Evolutionary conservation across 2,329 filamentous ascomycete genomes (phyloP).

Genomic region (Colletotrichum lupini): DNA sequence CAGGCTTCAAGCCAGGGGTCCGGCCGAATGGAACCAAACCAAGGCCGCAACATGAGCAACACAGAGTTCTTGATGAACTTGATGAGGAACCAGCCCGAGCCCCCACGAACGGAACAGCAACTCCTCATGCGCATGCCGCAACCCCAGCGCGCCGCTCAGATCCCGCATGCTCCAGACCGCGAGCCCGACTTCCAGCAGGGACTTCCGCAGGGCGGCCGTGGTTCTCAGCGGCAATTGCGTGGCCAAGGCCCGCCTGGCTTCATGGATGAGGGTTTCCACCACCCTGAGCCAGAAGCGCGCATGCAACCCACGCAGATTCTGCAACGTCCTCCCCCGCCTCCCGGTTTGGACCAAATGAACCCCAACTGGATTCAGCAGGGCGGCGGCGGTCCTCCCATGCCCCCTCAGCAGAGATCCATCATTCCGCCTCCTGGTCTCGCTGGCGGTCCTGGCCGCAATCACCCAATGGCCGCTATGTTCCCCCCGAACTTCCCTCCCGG

Average conservation of each 20-base stretch:
- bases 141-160: constrained; percentile 60
- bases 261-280: constrained; percentile 65
- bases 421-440: constrained; percentile 70
- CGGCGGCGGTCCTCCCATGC: constrained; percentile 50
- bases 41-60: constrained; percentile 68
- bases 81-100: constrained; percentile 70
- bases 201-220: constrained; percentile 44
- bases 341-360: constrained; percentile 70
- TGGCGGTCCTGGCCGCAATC: constrained; percentile 51
- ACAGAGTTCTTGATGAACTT: constrained; percentile 88
- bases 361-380: constrained; percentile 63
- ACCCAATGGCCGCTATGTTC: constrained; percentile 68
- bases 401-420: constrained; percentile 55
- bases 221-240: constrained; percentile 53
- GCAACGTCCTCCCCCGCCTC: constrained; percentile 70
- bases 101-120: constrained; percentile 61
- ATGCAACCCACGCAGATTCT: constrained; percentile 72
- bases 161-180: constrained; percentile 59
- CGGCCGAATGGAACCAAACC: constrained; percentile 56
- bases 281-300: constrained; percentile 59
- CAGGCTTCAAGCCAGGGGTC: constrained; percentile 63
- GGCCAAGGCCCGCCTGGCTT: constrained; percentile 61
- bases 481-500: constrained; percentile 69
- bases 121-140: constrained; percentile 64
- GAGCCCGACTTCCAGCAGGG: constrained; percentile 57